These are phyloP conservation scores for Suillus tomentosus DNA, from an alignment of 768 basidiomycete species.

Conservation along the genomic window DNA sequence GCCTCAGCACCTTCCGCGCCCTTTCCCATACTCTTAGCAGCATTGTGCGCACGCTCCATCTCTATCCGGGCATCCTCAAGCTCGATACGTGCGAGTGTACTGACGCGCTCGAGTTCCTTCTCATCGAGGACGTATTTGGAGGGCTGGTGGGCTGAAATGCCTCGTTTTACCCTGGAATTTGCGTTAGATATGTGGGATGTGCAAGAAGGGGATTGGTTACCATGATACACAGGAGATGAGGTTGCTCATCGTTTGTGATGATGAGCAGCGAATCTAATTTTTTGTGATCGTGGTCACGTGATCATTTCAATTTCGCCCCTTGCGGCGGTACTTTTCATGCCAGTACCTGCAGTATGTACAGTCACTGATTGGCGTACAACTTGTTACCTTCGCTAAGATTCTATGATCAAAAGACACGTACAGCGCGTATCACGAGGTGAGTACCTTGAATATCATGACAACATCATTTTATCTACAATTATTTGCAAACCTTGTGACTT, in stretches of 20 bases:
- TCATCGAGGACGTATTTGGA: constrained; percentile 90
- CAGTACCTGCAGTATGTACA: too few species aligned
- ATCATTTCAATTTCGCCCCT: too few species aligned
- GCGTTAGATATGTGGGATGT: constrained; percentile 3
- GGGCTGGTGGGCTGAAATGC: constrained; percentile 74
- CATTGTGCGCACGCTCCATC: constrained; percentile 78
- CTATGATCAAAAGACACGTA: too few species aligned
- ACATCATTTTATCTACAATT: too few species aligned
- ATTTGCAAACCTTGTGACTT: too few species aligned
- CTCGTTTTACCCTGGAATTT: constrained; percentile 69
- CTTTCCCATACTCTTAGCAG: constrained; percentile 69
- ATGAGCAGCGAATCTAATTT: not conserved
- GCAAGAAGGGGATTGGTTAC: constrained; percentile 23
- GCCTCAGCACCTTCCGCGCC: constrained; percentile 68
- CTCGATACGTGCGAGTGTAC: constrained; percentile 81
- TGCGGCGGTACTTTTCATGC: too few species aligned
- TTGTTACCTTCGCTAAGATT: too few species aligned
- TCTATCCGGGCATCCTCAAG: constrained; percentile 89
- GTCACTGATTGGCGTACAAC: too few species aligned
- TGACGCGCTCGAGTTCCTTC: constrained; percentile 86
- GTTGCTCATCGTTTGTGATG: constrained; percentile 54
- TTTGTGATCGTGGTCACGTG: not conserved
- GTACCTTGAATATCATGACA: too few species aligned
- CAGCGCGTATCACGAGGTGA: too few species aligned
- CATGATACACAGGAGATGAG: constrained; percentile 76